A percentile compares a stretch with the other conserved stretches of the same genome.
phyloP scores from a whole-genome alignment of 2,329 filamentous ascomycete species.

The Fusarium begoniae region DNA sequence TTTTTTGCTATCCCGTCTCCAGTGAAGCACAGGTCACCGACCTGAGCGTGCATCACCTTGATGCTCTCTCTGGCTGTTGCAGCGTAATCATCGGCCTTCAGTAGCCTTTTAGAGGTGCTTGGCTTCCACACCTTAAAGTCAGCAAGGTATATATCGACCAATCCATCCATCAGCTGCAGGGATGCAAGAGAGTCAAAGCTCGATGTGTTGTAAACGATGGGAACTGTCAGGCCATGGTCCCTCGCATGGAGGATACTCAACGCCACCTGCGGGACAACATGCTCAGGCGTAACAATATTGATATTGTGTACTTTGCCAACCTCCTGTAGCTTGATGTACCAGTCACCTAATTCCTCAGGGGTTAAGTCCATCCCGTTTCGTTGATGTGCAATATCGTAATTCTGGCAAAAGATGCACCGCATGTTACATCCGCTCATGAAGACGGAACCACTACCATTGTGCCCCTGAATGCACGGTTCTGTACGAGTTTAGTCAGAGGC shows the following conservation, averaged over 20 bases:
- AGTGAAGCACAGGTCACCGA: constrained; percentile 85
- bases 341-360: constrained; percentile 80
- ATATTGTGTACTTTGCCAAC: constrained; percentile 88
- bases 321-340: constrained; percentile 84
- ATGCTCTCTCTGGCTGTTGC: constrained; percentile 78
- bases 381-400: constrained; percentile 84
- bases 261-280: constrained; percentile 85
- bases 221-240: constrained; percentile 73
- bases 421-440: constrained; percentile 83
- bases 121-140: constrained; percentile 86
- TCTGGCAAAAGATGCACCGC: constrained; percentile 81
- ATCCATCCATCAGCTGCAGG: constrained; percentile 76
- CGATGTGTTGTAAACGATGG: constrained; percentile 87
- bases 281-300: constrained; percentile 87
- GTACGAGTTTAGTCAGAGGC: neutral
- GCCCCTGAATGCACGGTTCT: constrained; percentile 85
- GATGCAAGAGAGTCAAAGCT: constrained; percentile 81
- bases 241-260: constrained; percentile 78
- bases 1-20: constrained; percentile 82
- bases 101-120: constrained; percentile 71
- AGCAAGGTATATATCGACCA: constrained; percentile 87
- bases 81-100: constrained; percentile 83
- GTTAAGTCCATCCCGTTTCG: constrained; percentile 83
- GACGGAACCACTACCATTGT: constrained; percentile 80
- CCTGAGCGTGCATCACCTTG: constrained; percentile 81